These are phyloP conservation scores for Pythium myriotylum DNA, from an alignment of 352 stramenopile genomes.

Conservation along the genomic window DNA sequence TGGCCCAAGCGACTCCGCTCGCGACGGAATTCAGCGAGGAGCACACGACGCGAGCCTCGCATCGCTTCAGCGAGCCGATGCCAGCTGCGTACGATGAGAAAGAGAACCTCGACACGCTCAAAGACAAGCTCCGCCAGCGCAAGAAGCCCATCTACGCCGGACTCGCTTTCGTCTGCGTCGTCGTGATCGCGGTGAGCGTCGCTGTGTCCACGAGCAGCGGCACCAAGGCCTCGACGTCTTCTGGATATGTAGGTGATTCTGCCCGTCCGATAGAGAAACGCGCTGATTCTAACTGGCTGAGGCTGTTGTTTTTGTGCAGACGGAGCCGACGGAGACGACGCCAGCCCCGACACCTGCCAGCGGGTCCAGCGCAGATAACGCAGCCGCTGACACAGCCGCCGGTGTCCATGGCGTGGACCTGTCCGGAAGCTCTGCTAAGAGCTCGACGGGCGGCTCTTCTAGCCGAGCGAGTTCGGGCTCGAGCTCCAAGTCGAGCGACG, in stretches of 20 bases:
- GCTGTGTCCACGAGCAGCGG: constrained; percentile 23
- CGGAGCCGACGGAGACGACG: constrained; percentile 21
- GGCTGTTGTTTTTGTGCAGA: neutral
- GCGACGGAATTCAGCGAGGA: constrained; percentile 37
- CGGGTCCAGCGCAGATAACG: constrained; percentile 9
- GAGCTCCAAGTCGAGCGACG: constrained; percentile 14
- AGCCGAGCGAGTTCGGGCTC: neutral
- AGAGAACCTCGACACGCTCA: constrained; percentile 51
- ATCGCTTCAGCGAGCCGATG: constrained; percentile 22
- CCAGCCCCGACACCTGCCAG: constrained; percentile 7
- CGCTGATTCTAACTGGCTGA: no score
- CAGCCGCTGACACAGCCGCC: constrained; percentile 13
- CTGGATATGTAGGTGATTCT: constrained; percentile 34
- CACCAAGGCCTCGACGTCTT: constrained; percentile 28
- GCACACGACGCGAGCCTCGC: constrained; percentile 43
- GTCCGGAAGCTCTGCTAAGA: constrained; percentile 10
- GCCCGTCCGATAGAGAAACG: no score
- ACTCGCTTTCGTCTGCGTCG: constrained; percentile 53
- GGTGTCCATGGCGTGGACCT: constrained; percentile 32
- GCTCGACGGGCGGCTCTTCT: constrained; percentile 4
- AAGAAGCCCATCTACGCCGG: constrained; percentile 76
- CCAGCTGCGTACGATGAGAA: constrained; percentile 40
- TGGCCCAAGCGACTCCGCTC: constrained; percentile 18
- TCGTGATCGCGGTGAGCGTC: constrained; percentile 51
- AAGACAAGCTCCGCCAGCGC: constrained; percentile 38